These are phyloP conservation scores for Chenopodium quinoa DNA, from an alignment of 148 eudicot species.

Conservation along the genomic window DNA sequence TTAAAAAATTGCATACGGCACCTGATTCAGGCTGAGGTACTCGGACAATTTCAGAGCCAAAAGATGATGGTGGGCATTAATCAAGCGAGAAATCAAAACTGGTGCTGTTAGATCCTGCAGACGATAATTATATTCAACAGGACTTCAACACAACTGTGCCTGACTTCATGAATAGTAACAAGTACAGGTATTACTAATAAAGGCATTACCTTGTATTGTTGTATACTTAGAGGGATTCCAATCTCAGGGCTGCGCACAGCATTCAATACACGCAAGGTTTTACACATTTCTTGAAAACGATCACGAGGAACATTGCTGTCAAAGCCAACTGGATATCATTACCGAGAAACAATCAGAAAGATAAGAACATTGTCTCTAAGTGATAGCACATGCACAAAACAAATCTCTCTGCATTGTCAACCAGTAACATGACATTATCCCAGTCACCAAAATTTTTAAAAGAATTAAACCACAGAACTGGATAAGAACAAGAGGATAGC, in stretches of 20 bases:
- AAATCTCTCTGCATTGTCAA: not conserved
- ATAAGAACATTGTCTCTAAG: slow-evolving; percentile 11
- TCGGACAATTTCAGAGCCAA: slow-evolving; percentile 83
- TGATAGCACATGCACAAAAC: not conserved
- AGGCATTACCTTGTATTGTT: slow-evolving; percentile 84
- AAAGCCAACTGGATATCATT: slow-evolving; percentile 95
- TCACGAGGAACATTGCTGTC: slow-evolving; percentile 98
- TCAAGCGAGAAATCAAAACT: slow-evolving; percentile 83
- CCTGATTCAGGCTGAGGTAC: slow-evolving; percentile 81
- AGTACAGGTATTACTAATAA: not conserved
- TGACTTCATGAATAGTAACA: not conserved
- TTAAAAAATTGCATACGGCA: slow-evolving; percentile 23
- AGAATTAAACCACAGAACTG: not conserved
- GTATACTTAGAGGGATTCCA: slow-evolving; percentile 93
- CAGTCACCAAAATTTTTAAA: not conserved
- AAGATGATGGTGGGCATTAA: slow-evolving; percentile 82
- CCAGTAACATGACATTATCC: slow-evolving; percentile 3
- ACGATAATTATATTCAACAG: slow-evolving; percentile 18
- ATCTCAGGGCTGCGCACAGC: slow-evolving; percentile 81
- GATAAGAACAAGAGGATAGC: not conserved
- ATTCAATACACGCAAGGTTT: slow-evolving; percentile 86
- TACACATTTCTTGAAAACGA: slow-evolving; percentile 88
- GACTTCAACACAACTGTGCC: slow-evolving; percentile 4
- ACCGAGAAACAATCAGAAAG: slow-evolving; percentile 58
- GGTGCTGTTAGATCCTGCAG: slow-evolving; percentile 87